A percentile compares a stretch with the other conserved stretches of the same genome.
Evolutionary conservation across 306 rosid species (phyloP).

Genomic region (Lupinus albus): DNA sequence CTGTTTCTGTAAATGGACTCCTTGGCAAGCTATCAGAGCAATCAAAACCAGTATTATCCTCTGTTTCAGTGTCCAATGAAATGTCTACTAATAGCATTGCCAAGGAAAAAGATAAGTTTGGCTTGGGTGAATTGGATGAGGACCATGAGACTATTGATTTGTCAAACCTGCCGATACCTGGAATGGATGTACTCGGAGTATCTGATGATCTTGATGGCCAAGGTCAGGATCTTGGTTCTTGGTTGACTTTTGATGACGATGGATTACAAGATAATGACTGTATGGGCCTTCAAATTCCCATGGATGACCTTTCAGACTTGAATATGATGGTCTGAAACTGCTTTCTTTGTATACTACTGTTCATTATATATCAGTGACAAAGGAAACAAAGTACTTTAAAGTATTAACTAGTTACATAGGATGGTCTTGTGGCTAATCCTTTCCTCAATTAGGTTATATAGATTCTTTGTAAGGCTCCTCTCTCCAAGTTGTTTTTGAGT

Average conservation of each 20-base stretch:
- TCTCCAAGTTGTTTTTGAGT: slow-evolving; percentile 65
- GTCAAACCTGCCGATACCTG: slow-evolving; percentile 78
- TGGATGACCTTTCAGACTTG: slow-evolving; percentile 96
- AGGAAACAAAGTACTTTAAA: slow-evolving; percentile 64
- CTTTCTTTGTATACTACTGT: slow-evolving; percentile 77
- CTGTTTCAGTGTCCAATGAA: slow-evolving; percentile 63
- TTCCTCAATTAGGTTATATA: slow-evolving; percentile 74
- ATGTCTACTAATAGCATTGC: slow-evolving; percentile 48
- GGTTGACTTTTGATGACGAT: slow-evolving; percentile 93
- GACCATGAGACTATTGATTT: slow-evolving; percentile 75
- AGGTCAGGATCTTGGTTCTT: slow-evolving; percentile 84
- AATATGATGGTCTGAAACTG: slow-evolving; percentile 94
- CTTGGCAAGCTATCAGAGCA: slow-evolving; percentile 74
- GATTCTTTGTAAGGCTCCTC: slow-evolving; percentile 79
- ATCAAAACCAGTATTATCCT: slow-evolving; percentile 63
- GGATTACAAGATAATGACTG: slow-evolving; percentile 80
- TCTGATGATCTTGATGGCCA: slow-evolving; percentile 75
- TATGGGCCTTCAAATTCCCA: slow-evolving; percentile 96
- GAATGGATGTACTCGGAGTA: slow-evolving; percentile 77
- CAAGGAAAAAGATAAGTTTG: slow-evolving; percentile 61
- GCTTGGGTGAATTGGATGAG: slow-evolving; percentile 55
- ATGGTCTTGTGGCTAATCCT: slow-evolving; percentile 56
- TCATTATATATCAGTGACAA: slow-evolving; percentile 79
- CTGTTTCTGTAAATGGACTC: slow-evolving; percentile 83
- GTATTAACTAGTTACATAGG: slow-evolving; percentile 61